A percentile compares a stretch with the other conserved stretches of the same genome.
These are phyloP conservation scores for Hura crepitans DNA, from an alignment of 441 rosid species.

Conservation along the genomic window DNA sequence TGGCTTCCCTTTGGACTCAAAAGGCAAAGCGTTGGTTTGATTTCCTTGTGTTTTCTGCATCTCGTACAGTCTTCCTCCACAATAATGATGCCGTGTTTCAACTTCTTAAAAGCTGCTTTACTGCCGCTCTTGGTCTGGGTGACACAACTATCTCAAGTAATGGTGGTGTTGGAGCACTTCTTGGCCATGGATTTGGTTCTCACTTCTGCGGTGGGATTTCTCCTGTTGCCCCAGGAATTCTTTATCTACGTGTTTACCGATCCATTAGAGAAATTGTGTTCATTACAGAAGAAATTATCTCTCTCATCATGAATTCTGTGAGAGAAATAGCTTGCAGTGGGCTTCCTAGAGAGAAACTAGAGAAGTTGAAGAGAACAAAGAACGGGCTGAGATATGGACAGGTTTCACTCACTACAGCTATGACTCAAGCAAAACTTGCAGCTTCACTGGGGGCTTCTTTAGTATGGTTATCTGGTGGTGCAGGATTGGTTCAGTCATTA, in stretches of 20 bases:
- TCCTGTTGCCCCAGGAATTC: slow-evolving; percentile 91
- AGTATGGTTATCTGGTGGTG: slow-evolving; percentile 84
- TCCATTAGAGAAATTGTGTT: slow-evolving; percentile 70
- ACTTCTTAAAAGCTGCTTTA: slow-evolving; percentile 89
- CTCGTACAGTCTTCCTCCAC: slow-evolving; percentile 89
- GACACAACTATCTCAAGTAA: slow-evolving; percentile 56
- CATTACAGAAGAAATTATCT: slow-evolving; percentile 79
- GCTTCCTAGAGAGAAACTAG: slow-evolving; percentile 46
- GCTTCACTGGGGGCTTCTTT: slow-evolving; percentile 90
- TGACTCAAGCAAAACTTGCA: slow-evolving; percentile 72
- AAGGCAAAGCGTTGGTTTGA: slow-evolving; percentile 97
- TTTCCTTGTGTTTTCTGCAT: slow-evolving; percentile 87
- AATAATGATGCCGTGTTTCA: slow-evolving; percentile 83
- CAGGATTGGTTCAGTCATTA: slow-evolving; percentile 65
- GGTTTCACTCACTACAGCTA: slow-evolving; percentile 73
- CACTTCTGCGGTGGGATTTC: slow-evolving; percentile 76
- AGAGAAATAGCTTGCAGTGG: slow-evolving; percentile 65
- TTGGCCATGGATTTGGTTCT: slow-evolving; percentile 96
- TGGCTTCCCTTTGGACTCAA: slow-evolving; percentile 93
- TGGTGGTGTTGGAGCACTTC: slow-evolving; percentile 94
- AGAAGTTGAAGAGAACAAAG: slow-evolving; percentile 60
- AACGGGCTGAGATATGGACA: slow-evolving; percentile 71
- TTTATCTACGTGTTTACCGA: slow-evolving; percentile 73
- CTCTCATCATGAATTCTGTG: slow-evolving; percentile 75
- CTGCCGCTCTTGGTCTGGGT: slow-evolving; percentile 65